phyloP scores from a whole-genome alignment of 2,329 filamentous ascomycete genomes.

The Ophiostoma himal-ulmi region DNA sequence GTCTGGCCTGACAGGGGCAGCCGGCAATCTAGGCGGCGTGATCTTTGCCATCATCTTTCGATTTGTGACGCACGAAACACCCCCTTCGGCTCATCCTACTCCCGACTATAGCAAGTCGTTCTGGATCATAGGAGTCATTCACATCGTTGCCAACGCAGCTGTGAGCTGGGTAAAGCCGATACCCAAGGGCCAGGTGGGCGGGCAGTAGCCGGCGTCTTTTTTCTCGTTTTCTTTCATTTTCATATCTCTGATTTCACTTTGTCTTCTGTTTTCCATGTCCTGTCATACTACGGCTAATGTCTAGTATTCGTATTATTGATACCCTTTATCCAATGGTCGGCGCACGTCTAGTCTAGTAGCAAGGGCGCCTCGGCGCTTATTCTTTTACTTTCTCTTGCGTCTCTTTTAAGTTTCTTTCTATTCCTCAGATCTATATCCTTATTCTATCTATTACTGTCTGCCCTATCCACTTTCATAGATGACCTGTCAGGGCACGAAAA shows the following conservation, averaged over 20 bases:
- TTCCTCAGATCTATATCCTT: not conserved
- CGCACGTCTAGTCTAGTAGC: not conserved
- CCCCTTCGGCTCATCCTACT: not conserved
- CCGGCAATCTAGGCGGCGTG: constrained; percentile 79
- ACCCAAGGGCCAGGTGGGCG: constrained; percentile 49
- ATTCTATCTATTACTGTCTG: not conserved
- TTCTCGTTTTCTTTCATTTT: not conserved
- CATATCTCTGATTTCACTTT: not conserved
- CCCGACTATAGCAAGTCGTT: constrained; percentile 61
- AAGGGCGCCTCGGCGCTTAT: not conserved
- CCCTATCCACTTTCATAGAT: not conserved
- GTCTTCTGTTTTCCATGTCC: not conserved
- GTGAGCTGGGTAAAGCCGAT: constrained; percentile 53
- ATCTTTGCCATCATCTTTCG: constrained; percentile 79
- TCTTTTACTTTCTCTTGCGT: not conserved
- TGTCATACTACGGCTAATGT: not conserved
- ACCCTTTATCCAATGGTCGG: not conserved
- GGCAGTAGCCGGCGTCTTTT: constrained; percentile 30
- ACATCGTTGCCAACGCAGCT: constrained; percentile 61
- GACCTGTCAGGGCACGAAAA: not conserved
- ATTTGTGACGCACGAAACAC: constrained; percentile 41
- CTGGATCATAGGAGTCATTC: constrained; percentile 77
- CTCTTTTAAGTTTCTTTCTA: not conserved
- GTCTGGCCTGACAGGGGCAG: constrained; percentile 70
- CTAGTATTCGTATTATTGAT: constrained; percentile 6